Base-by-base conservation (phyloP, 495 filamentous ascomycete species). In the Penicillium pulvis region DNA sequence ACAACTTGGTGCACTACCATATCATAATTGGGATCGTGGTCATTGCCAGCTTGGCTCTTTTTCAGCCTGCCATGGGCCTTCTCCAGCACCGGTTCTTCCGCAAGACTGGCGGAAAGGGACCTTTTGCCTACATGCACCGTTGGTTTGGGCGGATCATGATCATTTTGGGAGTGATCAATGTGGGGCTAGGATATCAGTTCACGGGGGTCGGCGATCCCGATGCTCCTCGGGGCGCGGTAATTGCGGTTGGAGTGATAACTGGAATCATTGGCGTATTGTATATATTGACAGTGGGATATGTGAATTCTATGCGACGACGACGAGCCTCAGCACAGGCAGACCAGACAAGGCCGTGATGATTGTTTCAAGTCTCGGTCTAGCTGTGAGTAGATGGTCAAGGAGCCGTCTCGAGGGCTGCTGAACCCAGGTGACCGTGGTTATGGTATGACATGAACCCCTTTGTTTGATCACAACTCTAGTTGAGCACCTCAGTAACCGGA, bases 111-210 rank as follows among this genome's bases (percentile, higher is more conserved):
- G 49, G 61, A 11, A 85, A 86, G 10, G 83, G 81, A 6, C 14
- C 75, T 4, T 76, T 86, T 67, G 83, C 81, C 16, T 73, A 84
- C 55, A 66, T 72, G 3, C 90, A 93, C 67, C 84, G 88, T 60
- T 91, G 90, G 89, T 83, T 80, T 55, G 90, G 90, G 9, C 81
- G 90, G 3, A 51, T 72, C 8, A 63, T 90, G 51, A 80, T 93
- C 26, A 64, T 80, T 2, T 59, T 90, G 17, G 90, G 85, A 2
- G 75, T 90, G 31, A 73, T 92, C 55, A 92, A 91, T 71, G 90
- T 86, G 46, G 88, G 89, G 0, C 68, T 91, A 0, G 90, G 90
- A 2, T 76, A 92, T n/a, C 54, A 75, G 33, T 66, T 90, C 58
- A 67, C 11, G 23, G 62, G 46, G 1, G 46, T 61, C n/a, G 56